Percentiles rank a stretch among this genome's conserved stretches.
These are phyloP conservation scores for Colletotrichum tanaceti DNA, from an alignment of 2,329 filamentous ascomycete genomes.

Conservation along the genomic window DNA sequence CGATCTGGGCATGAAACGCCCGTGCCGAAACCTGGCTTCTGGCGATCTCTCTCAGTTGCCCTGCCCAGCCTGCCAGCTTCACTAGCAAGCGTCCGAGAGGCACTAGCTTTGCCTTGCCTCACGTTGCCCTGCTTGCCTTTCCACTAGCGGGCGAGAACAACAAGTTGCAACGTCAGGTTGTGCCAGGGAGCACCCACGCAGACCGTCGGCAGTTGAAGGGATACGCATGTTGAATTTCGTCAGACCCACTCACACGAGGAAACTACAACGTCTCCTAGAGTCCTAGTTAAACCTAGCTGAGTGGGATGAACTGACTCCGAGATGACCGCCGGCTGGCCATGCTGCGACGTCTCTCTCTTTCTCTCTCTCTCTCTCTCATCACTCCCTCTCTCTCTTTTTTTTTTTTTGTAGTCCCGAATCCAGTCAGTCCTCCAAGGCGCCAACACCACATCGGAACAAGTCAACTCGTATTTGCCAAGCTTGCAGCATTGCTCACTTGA, in stretches of 20 bases:
- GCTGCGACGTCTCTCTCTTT: conserved; percentile 12
- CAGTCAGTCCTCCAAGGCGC: neutral
- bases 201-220: conserved; percentile 36
- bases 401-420: neutral
- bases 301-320: conserved; percentile 41
- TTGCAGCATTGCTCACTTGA: conserved; percentile 14
- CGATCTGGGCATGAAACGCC: conserved; percentile 37
- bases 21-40: conserved; percentile 29
- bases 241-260: conserved; percentile 40
- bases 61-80: conserved; percentile 17
- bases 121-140: conserved; percentile 1
- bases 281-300: conserved; percentile 39
- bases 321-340: conserved; percentile 26
- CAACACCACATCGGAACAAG: neutral
- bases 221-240: conserved; percentile 40
- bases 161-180: conserved; percentile 18
- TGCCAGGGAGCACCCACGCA: conserved; percentile 10
- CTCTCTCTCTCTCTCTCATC: too few relatives aligned
- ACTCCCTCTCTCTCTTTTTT: too few relatives aligned
- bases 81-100: conserved; percentile 16
- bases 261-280: conserved; percentile 34
- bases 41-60: conserved; percentile 30
- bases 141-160: conserved; percentile 7
- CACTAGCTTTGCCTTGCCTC: conserved; percentile 23
- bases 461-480: conserved; percentile 18